Conservation (phyloP, 179 eudicot genomes). For the Vitellaria paradoxa region DNA sequence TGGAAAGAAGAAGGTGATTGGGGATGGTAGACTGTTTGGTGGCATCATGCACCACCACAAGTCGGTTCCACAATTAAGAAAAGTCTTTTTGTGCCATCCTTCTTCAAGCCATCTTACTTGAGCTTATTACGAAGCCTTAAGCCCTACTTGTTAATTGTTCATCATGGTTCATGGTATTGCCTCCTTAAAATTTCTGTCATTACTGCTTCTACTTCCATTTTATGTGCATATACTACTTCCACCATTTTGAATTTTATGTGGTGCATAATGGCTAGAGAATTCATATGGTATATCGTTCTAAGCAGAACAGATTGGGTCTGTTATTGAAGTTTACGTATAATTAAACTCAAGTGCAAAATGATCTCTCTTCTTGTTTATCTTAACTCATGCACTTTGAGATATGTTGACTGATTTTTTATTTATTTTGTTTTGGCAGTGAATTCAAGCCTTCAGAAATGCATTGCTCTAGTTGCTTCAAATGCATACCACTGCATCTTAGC, state of each 20-base stretch:
- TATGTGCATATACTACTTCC: neutral
- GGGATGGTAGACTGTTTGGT: neutral
- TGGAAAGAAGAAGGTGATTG: neutral
- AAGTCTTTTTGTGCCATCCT: neutral
- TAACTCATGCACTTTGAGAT: neutral
- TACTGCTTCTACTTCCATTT: neutral
- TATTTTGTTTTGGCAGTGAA: constrained; percentile 1
- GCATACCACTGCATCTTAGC: neutral
- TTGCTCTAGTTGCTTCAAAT: neutral
- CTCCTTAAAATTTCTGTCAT: neutral
- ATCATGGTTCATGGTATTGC: neutral
- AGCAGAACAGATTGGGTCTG: neutral
- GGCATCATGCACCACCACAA: neutral
- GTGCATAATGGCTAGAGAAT: neutral
- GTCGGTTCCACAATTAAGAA: neutral
- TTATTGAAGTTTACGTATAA: neutral
- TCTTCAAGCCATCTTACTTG: neutral
- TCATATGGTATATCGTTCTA: neutral
- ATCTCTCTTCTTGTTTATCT: neutral
- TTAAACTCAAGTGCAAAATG: neutral
- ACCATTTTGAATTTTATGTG: neutral
- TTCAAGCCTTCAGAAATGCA: neutral
- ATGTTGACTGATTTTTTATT: neutral
- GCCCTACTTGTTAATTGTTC: neutral
- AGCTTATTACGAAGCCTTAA: neutral